These are phyloP conservation scores for Cruciata laevipes DNA, from an alignment of 257 asterid species.

Conservation along the genomic window DNA sequence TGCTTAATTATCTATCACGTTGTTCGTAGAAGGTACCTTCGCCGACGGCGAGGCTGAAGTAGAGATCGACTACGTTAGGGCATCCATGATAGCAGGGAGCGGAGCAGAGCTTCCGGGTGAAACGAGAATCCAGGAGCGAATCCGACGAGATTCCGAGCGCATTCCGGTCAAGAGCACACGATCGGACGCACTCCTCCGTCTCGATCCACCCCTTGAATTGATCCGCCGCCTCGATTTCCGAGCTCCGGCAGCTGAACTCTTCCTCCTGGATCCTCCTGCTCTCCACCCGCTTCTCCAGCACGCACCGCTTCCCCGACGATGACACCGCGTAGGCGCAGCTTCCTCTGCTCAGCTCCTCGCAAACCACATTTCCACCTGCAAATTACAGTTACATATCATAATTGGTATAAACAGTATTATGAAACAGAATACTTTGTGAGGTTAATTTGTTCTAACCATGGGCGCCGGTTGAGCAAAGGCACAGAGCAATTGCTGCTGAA, in stretches of 20 bases:
- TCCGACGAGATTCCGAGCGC: conserved; percentile 83
- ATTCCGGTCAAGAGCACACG: conserved; percentile 56
- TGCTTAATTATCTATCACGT: too few species aligned
- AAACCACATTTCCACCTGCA: conserved; percentile 49
- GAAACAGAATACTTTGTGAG: neutral
- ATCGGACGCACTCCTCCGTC: conserved; percentile 46
- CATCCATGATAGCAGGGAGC: conserved; percentile 44
- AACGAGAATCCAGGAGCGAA: conserved; percentile 47
- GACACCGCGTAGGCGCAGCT: conserved; percentile 63
- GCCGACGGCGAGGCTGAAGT: conserved; percentile 80
- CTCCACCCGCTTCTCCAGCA: conserved; percentile 51
- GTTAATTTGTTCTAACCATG: conserved; percentile 25
- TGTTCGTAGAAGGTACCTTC: conserved; percentile 35
- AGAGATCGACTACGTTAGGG: conserved; percentile 66
- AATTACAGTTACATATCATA: neutral
- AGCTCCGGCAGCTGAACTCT: conserved; percentile 41
- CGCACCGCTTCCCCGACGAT: conserved; percentile 53
- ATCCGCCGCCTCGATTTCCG: conserved; percentile 62
- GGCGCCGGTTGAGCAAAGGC: conserved; percentile 19
- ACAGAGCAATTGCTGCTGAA: conserved; percentile 22
- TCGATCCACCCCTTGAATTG: conserved; percentile 45
- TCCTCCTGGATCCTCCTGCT: conserved; percentile 36
- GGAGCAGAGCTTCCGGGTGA: conserved; percentile 58
- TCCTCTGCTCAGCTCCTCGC: conserved; percentile 41
- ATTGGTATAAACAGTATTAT: too few species aligned